Evolutionary conservation across 768 basidiomycete genomes (phyloP).

Genomic region (Tulasnella sp.): DNA sequence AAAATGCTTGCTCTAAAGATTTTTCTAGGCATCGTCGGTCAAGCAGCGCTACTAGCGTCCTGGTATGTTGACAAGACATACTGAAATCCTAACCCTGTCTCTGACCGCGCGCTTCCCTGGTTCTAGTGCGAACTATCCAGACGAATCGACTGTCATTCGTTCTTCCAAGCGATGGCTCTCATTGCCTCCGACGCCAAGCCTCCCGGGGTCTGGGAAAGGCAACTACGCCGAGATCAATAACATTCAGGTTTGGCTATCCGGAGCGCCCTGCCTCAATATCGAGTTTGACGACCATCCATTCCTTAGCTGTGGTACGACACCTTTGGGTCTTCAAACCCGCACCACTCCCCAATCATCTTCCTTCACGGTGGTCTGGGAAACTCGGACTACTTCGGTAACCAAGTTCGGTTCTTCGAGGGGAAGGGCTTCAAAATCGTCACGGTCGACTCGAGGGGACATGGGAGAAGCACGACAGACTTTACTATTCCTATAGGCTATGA

Average conservation of each 20-base stretch:
- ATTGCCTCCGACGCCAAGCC: conserved; percentile 16
- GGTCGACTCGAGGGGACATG: conserved; percentile 25
- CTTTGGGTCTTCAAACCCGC: background rate
- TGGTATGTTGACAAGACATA: background rate
- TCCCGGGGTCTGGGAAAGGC: background rate
- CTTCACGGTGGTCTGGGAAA: conserved; percentile 21
- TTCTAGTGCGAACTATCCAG: background rate
- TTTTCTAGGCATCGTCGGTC: background rate
- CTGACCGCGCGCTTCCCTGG: background rate
- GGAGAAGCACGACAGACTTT: conserved; percentile 18
- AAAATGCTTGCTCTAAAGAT: background rate
- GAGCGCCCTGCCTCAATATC: background rate
- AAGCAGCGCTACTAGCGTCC: background rate
- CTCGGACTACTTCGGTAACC: conserved; percentile 24
- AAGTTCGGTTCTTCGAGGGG: background rate
- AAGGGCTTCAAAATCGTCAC: conserved; percentile 6
- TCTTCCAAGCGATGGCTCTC: conserved; percentile 20
- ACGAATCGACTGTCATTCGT: conserved; percentile 14
- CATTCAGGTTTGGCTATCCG: background rate
- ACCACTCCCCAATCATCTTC: conserved; percentile 18
- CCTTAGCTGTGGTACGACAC: conserved; percentile 17
- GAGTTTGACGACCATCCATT: background rate
- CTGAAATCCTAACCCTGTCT: background rate
- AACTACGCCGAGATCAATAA: conserved; percentile 12
- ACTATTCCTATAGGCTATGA: conserved; percentile 8